Percentiles rank a stretch among this genome's conserved stretches.
phyloP scores from a whole-genome alignment of 2,329 filamentous ascomycete genomes.

The Spiromastix sp. region DNA sequence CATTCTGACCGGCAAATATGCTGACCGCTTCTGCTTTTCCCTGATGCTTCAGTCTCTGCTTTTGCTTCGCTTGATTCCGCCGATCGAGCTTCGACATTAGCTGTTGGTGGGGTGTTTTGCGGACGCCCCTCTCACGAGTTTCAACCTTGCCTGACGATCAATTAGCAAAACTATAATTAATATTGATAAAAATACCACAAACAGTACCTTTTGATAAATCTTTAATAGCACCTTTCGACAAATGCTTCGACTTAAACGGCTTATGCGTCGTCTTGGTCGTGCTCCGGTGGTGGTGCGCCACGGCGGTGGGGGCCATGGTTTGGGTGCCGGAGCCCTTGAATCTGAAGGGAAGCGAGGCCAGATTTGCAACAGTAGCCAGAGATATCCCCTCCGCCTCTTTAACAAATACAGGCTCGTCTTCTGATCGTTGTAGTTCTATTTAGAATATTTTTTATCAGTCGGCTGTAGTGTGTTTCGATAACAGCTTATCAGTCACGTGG shows the following conservation, averaged over 20 bases:
- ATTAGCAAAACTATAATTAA: not conserved
- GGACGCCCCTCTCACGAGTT: conserved; percentile 56
- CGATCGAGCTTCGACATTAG: conserved; percentile 96
- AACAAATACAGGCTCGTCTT: not conserved
- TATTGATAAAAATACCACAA: not conserved
- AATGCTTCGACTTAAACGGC: conserved; percentile 82
- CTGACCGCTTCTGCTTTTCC: conserved; percentile 70
- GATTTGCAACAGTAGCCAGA: conserved; percentile 4
- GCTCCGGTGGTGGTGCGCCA: conserved; percentile 72
- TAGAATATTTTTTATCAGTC: not conserved
- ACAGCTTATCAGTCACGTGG: conserved; percentile 5
- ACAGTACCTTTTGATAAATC: conserved; percentile 70
- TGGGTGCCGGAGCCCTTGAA: conserved; percentile 73
- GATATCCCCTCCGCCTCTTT: not conserved
- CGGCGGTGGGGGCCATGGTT: conserved; percentile 54
- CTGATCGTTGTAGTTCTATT: not conserved
- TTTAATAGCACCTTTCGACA: conserved; percentile 77
- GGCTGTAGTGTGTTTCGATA: not conserved
- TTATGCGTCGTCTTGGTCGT: conserved; percentile 87
- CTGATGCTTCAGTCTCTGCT: conserved; percentile 69
- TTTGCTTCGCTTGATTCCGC: conserved; percentile 88
- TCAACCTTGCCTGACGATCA: conserved; percentile 60
- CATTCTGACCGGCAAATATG: conserved; percentile 77
- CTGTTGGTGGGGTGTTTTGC: conserved; percentile 89
- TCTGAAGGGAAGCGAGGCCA: conserved; percentile 56